These are phyloP conservation scores for Yamadazyma siamensis DNA, from an alignment of 1,139 yeast genomes.

Conservation along the genomic window DNA sequence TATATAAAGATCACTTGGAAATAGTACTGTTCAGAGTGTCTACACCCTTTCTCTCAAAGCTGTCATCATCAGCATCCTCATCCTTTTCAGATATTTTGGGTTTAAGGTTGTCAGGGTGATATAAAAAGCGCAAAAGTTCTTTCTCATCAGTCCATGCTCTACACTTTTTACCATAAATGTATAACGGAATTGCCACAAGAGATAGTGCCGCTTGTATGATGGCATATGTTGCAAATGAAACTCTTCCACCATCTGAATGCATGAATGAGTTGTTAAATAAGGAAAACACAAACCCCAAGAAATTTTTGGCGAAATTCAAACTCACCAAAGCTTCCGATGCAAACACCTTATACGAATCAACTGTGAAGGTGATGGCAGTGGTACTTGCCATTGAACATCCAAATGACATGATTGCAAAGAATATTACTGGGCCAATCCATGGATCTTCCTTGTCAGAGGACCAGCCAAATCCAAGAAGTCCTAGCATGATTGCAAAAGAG, in stretches of 20 bases:
- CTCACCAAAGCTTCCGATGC: constrained; percentile 61
- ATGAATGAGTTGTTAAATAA: constrained; percentile 51
- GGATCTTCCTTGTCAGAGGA: constrained; percentile 41
- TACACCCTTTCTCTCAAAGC: no score
- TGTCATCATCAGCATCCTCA: constrained; percentile 1
- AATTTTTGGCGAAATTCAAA: constrained; percentile 51
- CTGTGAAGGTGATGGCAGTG: constrained; percentile 58
- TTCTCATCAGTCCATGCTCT: constrained; percentile 51
- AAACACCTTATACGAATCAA: constrained; percentile 56
- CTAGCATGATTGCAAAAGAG: constrained; percentile 42
- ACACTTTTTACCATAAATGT: constrained; percentile 51
- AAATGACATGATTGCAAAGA: constrained; percentile 54
- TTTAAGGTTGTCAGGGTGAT: constrained; percentile 20
- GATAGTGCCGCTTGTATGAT: constrained; percentile 49
- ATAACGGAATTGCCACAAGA: constrained; percentile 49
- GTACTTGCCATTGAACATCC: constrained; percentile 62
- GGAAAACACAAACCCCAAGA: constrained; percentile 55
- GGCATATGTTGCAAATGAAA: constrained; percentile 53
- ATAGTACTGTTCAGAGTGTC: no score
- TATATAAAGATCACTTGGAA: no score
- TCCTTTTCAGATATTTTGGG: neutral
- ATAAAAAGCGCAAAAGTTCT: constrained; percentile 32
- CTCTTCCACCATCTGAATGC: constrained; percentile 40
- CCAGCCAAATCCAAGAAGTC: constrained; percentile 67
- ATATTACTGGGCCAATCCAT: constrained; percentile 61